These are phyloP conservation scores for Xylaria venustula DNA, from an alignment of 495 filamentous ascomycete species.

Conservation along the genomic window DNA sequence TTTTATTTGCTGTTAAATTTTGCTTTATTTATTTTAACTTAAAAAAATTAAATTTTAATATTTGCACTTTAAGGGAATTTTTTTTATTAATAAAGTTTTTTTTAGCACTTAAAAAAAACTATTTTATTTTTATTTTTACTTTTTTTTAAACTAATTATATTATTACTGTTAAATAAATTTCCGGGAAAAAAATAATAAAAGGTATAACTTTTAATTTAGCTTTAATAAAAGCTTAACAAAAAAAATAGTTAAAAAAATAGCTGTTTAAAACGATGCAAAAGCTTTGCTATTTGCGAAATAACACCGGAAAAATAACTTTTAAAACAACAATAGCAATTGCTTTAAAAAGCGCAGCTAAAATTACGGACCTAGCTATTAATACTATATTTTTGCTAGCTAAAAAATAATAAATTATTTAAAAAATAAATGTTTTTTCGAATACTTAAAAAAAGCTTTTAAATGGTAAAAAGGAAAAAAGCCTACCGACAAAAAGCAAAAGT, in stretches of 20 bases:
- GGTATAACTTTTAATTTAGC: not conserved
- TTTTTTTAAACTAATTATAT: slow-evolving; percentile 1
- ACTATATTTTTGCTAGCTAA: not conserved
- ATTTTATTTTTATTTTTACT: not conserved
- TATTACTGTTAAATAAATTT: not conserved
- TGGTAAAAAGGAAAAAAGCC: not conserved
- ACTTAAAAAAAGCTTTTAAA: not conserved
- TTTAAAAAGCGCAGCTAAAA: not conserved
- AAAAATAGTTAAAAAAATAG: not conserved
- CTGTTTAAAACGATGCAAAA: not conserved
- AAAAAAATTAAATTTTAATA: not conserved
- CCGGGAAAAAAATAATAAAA: not conserved
- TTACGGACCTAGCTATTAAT: not conserved
- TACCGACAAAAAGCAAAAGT: not conserved
- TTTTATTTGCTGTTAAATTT: not conserved
- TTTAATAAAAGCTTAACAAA: not conserved
- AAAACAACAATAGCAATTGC: no score
- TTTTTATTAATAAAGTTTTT: not conserved
- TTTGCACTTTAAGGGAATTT: not conserved
- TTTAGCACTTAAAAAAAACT: not conserved
- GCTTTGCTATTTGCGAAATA: not conserved
- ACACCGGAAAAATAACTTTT: not conserved
- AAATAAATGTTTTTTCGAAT: not conserved
- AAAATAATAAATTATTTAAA: not conserved
- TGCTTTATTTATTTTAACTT: not conserved